Base-by-base conservation (phyloP, 345 rosid genomes). In the Brassica juncea region DNA sequence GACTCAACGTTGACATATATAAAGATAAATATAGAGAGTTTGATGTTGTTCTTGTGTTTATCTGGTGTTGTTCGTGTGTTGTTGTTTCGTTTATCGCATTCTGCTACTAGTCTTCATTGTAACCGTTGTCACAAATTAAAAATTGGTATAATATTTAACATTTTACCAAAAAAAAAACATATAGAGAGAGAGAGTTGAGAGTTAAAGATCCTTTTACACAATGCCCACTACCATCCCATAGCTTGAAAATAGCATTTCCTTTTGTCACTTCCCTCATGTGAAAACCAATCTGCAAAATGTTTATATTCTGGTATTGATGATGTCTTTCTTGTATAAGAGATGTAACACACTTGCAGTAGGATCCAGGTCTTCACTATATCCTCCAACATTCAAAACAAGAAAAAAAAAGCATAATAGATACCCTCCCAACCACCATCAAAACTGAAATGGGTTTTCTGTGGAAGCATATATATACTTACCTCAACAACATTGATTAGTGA, bases 181-280 rank as follows among this genome's bases (percentile, higher is more conserved):
- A 23, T 23, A 23, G 25, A 23, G 25, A 21, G 23, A 21, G 23
- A 23, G 25, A 23, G 25, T 23, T 23, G 7, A 77, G 47, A 32
- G 39, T 11, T 28, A 8, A 59, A 23, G 30, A 31, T 4, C 58
- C 68, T 23, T 23, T 23, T 84, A 89, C 92, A 89, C 92, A 42
- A 89, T 89, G 88, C 61, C 89, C 91, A 44, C 95, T 92, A 82
- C 86, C 90, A 85, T 91, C 97, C 97, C 97, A 92, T 81, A 92
- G 66, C 82, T 92, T 92, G 85, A 90, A 90, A 3, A 91, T 92
- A 60, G 90, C 97, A 65, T 82, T 90, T 65, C 94, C 94, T 83
- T 92, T 92, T 25, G 93, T 90, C 66, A 92, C 97, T 76, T 90
- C 90, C 85, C 88, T 88, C 97, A 92, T 92, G 81, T 92, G 88